Evolutionary conservation across 164 flowering plant species (phyloP).

Genomic region (Vitis cinerea): DNA sequence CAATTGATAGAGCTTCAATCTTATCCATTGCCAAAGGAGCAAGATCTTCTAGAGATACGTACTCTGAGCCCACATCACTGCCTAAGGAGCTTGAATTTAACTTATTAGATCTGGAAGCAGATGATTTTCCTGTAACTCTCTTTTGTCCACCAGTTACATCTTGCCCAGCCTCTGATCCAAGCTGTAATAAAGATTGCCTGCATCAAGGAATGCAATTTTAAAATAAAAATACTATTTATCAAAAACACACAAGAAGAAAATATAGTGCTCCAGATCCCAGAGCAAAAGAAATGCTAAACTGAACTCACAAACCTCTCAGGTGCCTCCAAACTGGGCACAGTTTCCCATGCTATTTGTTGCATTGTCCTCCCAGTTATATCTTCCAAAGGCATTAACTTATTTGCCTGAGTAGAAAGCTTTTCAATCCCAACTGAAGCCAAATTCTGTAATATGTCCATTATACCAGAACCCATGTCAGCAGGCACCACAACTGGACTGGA

Average conservation of each 20-base stretch:
- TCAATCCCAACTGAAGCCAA: slow-evolving; percentile 89
- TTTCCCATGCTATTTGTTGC: slow-evolving; percentile 87
- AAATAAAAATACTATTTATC: neutral
- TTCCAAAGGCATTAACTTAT: slow-evolving; percentile 88
- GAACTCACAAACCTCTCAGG: slow-evolving; percentile 61
- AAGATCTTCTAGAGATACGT: slow-evolving; percentile 82
- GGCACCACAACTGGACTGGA: slow-evolving; percentile 94
- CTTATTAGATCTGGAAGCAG: slow-evolving; percentile 24
- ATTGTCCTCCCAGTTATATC: slow-evolving; percentile 86
- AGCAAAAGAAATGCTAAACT: neutral
- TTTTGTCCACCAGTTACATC: slow-evolving; percentile 23
- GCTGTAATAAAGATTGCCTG: slow-evolving; percentile 34
- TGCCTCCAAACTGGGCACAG: slow-evolving; percentile 52
- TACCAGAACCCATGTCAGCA: slow-evolving; percentile 91
- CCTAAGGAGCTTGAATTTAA: slow-evolving; percentile 25
- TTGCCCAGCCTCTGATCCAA: slow-evolving; percentile 35
- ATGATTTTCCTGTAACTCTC: slow-evolving; percentile 29
- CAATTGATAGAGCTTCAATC: slow-evolving; percentile 90
- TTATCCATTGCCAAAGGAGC: slow-evolving; percentile 95
- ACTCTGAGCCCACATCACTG: slow-evolving; percentile 46
- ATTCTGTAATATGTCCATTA: slow-evolving; percentile 76
- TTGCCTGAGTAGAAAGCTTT: slow-evolving; percentile 88
- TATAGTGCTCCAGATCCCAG: neutral
- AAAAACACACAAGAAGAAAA: neutral
- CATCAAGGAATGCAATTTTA: slow-evolving; percentile 2